phyloP scores from a whole-genome alignment of 148 eudicot genomes.

The Chenopodium suecicum region DNA sequence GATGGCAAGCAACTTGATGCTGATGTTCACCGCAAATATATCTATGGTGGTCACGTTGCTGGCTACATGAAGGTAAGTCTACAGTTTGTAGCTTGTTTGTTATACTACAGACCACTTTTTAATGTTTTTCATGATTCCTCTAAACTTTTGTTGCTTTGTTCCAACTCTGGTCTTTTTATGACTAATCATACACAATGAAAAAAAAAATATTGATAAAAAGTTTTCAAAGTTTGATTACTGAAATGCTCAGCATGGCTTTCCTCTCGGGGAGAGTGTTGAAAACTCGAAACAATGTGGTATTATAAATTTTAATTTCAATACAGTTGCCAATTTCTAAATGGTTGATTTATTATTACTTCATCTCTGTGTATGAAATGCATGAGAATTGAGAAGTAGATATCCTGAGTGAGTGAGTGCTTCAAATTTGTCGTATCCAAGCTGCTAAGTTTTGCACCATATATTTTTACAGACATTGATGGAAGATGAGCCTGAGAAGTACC shows the following conservation, averaged over 20 bases:
- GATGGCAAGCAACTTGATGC: slow-evolving; percentile 71
- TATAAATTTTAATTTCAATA: neutral
- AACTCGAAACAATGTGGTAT: neutral
- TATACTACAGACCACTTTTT: neutral
- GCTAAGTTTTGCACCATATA: neutral
- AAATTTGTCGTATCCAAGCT: neutral
- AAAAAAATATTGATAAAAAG: neutral
- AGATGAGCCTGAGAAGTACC: slow-evolving; percentile 76
- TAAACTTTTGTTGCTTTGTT: neutral
- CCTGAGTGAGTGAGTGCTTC: neutral
- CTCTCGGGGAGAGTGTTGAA: neutral
- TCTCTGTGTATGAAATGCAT: neutral
- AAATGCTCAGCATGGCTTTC: neutral
- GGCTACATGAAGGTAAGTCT: slow-evolving; percentile 54
- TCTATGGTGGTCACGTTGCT: slow-evolving; percentile 76
- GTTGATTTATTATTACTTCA: neutral
- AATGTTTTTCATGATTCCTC: neutral
- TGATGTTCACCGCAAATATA: slow-evolving; percentile 66
- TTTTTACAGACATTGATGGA: slow-evolving; percentile 44
- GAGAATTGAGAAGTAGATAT: neutral
- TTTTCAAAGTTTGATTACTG: neutral
- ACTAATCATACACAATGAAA: neutral
- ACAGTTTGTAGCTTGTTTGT: neutral
- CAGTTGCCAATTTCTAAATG: neutral
- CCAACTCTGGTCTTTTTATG: neutral